A percentile compares a stretch with the other conserved stretches of the same genome.
These are phyloP conservation scores for Bryopsis sp. DNA, from an alignment of 139 green algal species.

Conservation along the genomic window DNA sequence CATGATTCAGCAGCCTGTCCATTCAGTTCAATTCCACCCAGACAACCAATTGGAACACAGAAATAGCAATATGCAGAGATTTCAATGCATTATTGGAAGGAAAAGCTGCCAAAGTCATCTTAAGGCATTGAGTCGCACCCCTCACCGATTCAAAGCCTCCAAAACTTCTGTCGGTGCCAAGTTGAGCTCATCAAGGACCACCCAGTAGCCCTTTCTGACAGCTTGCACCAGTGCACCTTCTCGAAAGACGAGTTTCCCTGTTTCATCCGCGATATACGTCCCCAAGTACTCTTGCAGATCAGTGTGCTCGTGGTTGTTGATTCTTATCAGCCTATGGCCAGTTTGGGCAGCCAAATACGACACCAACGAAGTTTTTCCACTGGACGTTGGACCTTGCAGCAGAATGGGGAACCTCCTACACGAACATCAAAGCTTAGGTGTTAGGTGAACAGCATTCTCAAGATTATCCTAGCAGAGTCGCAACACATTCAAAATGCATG, in stretches of 20 bases:
- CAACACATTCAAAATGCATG: too few relatives aligned
- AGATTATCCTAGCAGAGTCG: too few relatives aligned
- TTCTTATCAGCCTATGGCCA: constrained; percentile 85
- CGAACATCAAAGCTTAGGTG: neutral
- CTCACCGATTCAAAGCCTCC: constrained; percentile 96
- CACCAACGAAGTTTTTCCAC: constrained; percentile 95
- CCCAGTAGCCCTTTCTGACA: constrained; percentile 80
- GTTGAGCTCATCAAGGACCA: constrained; percentile 99
- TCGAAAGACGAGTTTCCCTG: constrained; percentile 68
- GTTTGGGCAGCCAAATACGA: constrained; percentile 84
- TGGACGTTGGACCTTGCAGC: constrained; percentile 87
- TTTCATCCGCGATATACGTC: constrained; percentile 65
- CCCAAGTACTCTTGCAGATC: constrained; percentile 98
- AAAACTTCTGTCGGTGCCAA: constrained; percentile 88
- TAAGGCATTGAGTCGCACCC: too few relatives aligned
- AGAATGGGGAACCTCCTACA: constrained; percentile 17
- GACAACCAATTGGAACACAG: too few relatives aligned
- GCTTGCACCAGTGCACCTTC: constrained; percentile 92
- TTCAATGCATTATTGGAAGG: too few relatives aligned
- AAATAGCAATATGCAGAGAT: too few relatives aligned
- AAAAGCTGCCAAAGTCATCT: too few relatives aligned
- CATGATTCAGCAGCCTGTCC: too few relatives aligned
- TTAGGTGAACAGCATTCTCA: constrained; percentile 6
- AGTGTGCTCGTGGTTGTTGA: constrained; percentile 99
- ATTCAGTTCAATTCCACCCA: too few relatives aligned